A percentile compares a stretch with the other conserved stretches of the same genome.
phyloP scores from a whole-genome alignment of 2,329 filamentous ascomycete species.

The Paecilomyces fulvus region DNA sequence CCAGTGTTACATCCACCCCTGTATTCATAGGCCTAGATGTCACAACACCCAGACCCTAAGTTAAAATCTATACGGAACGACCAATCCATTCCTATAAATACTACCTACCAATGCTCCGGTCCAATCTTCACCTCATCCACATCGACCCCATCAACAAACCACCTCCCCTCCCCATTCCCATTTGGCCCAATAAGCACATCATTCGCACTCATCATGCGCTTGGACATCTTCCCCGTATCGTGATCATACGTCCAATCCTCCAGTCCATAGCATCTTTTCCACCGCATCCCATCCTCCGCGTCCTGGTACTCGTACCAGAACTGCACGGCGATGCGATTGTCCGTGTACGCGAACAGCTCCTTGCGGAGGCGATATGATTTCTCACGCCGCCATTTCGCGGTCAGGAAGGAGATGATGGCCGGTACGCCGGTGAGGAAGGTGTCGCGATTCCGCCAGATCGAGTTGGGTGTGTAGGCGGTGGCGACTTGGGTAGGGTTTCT shows the following conservation, averaged over 20 bases:
- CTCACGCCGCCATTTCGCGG: conserved; percentile 66
- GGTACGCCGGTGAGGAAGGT: conserved; percentile 61
- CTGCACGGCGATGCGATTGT: conserved; percentile 74
- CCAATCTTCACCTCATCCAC: conserved; percentile 30
- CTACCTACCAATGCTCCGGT: conserved; percentile 26
- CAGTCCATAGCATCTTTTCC: conserved; percentile 81
- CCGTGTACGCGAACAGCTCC: conserved; percentile 70
- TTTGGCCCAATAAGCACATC: conserved; percentile 34
- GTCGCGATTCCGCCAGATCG: conserved; percentile 72
- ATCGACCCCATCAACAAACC: conserved; percentile 37
- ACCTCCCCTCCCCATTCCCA: conserved; percentile 36
- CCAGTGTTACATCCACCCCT: not conserved
- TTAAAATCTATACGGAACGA: no score
- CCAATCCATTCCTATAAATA: not conserved
- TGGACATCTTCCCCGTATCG: conserved; percentile 37
- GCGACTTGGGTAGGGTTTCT: conserved; percentile 60
- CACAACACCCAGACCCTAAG: no score
- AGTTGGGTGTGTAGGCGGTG: conserved; percentile 65
- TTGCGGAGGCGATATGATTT: conserved; percentile 67
- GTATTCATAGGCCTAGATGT: not conserved
- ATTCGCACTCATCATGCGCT: conserved; percentile 42
- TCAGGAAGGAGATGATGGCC: conserved; percentile 60
- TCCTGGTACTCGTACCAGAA: conserved; percentile 86
- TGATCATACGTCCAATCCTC: conserved; percentile 42
- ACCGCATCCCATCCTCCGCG: conserved; percentile 52